Base-by-base conservation (phyloP, 2,329 filamentous ascomycete genomes). In the Fusarium solani-melongenae region DNA sequence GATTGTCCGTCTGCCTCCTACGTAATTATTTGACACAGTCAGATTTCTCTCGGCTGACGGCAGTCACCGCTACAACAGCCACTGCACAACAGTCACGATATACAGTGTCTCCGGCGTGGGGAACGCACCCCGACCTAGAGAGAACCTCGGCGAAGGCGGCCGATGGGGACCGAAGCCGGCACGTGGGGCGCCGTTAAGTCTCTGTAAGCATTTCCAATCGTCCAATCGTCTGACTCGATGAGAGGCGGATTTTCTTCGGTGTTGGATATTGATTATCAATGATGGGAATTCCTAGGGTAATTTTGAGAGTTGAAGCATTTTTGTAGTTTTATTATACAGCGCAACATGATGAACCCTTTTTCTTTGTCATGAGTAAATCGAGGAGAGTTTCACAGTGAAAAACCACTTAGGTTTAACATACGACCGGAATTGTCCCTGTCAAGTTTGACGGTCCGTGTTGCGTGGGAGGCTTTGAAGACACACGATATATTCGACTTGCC, bases 111-210 rank as follows among this genome's bases (percentile, higher is more conserved):
- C 24, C 49, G 53, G 41, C 33, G 11, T 27, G 29, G 46, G 33
- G 58, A 49, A 51, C 34, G 46, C 29, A 9, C 31, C 58, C 20
- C 41, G 34, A 20, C 10, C 46, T 27, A 58, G 17, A 74, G 17
- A 74, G 72, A 74, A 74, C 71, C 71, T 74, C 71, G 72, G 72
- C 71, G 72, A 74, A 74, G 56, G 72, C 71, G 67, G 58, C 31
- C 10, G 62, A 64, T 51, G 53, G 38, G 22, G 29, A 22, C 68
- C 71, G 68, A 74, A 62, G 67, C 64, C 68, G 65, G 65, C 34
- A 46, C 36, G 72, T 71, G 71, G 71, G 72, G 60, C 36, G 27
- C 62, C 49, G 59, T 66, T 74, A 57, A 59, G 38, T 62, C 44
- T 73, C 62, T 56, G 72, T 74, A 62, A 74, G 71, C 72, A 74